Percentiles rank a stretch among this genome's conserved stretches.
Conservation (phyloP, 1,284 basidiomycete genomes). For the Fomitopsis pinicola region DNA sequence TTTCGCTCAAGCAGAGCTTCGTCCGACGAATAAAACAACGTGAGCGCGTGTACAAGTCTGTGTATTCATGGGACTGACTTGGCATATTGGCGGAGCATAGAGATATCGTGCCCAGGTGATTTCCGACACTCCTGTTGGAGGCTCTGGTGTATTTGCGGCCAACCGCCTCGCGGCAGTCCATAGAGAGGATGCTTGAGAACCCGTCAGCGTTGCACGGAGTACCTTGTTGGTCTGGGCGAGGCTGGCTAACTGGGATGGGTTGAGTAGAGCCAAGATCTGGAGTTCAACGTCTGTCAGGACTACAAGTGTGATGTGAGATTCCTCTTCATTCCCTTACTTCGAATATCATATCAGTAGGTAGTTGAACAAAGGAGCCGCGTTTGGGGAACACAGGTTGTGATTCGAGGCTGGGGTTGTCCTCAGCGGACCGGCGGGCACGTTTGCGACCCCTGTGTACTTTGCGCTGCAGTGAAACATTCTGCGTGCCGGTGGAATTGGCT, state of each 20-base stretch:
- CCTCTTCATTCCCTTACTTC: no score
- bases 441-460: no score
- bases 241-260: background rate
- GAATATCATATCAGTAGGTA: no score
- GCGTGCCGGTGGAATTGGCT: no score
- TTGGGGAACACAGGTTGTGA: no score
- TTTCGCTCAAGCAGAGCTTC: background rate
- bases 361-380: no score
- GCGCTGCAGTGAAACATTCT: no score
- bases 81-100: background rate
- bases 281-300: no score
- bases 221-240: background rate
- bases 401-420: no score
- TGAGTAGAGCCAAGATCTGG: background rate
- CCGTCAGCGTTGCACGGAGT: background rate
- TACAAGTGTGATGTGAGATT: no score
- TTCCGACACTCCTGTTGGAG: background rate
- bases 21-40: no score
- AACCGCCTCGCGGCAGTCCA: background rate
- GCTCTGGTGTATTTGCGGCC: background rate
- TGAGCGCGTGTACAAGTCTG: background rate
- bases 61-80: background rate
- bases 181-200: background rate
- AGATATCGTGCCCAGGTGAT: background rate
- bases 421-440: no score